Evolutionary conservation across 1,139 yeast genomes (phyloP).

Genomic region (Saccharomycopsis crataegensis): DNA sequence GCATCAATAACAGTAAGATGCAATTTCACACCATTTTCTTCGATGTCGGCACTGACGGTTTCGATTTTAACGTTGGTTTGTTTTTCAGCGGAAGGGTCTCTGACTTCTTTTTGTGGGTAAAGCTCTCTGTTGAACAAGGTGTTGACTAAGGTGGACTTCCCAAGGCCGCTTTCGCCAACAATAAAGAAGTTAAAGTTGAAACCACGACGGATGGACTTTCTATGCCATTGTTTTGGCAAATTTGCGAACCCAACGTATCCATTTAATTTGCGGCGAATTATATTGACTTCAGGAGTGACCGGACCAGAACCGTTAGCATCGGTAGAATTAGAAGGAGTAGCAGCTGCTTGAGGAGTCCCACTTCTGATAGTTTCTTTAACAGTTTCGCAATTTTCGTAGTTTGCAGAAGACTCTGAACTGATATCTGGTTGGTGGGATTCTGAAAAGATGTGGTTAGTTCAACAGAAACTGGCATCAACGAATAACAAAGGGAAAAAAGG

Average conservation of each 20-base stretch:
- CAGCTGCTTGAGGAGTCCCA: slow-evolving; percentile 5
- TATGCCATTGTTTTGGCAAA: slow-evolving; percentile 98
- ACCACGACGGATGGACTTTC: slow-evolving; percentile 91
- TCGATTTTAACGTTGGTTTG: slow-evolving; percentile 53
- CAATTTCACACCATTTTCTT: slow-evolving; percentile 89
- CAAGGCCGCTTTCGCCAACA: slow-evolving; percentile 89
- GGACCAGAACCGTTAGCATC: neutral
- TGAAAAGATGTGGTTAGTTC: neutral
- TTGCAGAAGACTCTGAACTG: slow-evolving; percentile 15
- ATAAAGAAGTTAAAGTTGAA: slow-evolving; percentile 83
- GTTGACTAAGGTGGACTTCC: slow-evolving; percentile 87
- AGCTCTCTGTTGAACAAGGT: slow-evolving; percentile 81
- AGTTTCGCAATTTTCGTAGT: slow-evolving; percentile 5
- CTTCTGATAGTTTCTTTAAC: slow-evolving; percentile 15
- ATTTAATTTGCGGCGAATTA: slow-evolving; percentile 75
- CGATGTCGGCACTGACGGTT: slow-evolving; percentile 65
- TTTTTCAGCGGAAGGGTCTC: slow-evolving; percentile 35
- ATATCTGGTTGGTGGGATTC: slow-evolving; percentile 11
- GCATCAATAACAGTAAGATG: slow-evolving; percentile 81
- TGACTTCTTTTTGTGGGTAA: slow-evolving; percentile 42
- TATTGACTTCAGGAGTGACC: slow-evolving; percentile 29
- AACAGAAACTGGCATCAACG: too few species aligned
- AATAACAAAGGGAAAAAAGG: too few species aligned
- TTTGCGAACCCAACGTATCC: slow-evolving; percentile 98
- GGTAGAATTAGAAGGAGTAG: neutral